Conservation (phyloP, 1,284 basidiomycete species). For the Heterobasidion occidentale region DNA sequence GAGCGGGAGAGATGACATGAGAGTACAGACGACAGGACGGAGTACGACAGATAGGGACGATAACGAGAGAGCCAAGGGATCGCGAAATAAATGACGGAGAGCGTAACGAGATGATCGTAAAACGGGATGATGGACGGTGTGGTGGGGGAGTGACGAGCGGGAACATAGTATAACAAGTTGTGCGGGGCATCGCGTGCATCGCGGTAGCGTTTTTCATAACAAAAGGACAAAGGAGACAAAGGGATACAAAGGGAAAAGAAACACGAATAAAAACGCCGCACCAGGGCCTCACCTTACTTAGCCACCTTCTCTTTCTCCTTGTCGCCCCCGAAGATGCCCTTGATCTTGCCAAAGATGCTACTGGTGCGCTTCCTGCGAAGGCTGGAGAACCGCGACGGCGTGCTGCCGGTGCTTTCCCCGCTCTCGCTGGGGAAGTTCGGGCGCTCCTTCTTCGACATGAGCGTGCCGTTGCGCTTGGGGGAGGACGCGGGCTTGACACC, state of each 20-base stretch:
- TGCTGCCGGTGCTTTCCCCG: not conserved
- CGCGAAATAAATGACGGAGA: not conserved
- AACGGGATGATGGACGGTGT: not conserved
- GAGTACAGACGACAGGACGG: not conserved
- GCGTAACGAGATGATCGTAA: not conserved
- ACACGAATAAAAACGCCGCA: not conserved
- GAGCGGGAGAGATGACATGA: not conserved
- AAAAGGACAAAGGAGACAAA: not conserved
- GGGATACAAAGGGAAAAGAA: not conserved
- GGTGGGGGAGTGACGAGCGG: too few species aligned
- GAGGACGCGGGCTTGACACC: not conserved
- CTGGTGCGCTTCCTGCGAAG: conserved; percentile 16
- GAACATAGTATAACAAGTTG: not conserved
- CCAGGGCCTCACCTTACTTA: not conserved
- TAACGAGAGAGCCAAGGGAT: not conserved
- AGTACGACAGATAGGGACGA: not conserved
- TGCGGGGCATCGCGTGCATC: not conserved
- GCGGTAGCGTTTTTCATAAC: not conserved
- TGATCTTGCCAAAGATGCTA: conserved; percentile 19
- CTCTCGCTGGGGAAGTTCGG: not conserved
- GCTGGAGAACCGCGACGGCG: conserved; percentile 9
- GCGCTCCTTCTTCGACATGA: not conserved
- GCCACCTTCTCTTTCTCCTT: conserved; percentile 6
- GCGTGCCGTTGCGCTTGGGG: not conserved
- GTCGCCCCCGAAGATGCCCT: conserved; percentile 13